These are phyloP conservation scores for Phytophthora podocarpi DNA, from an alignment of 352 stramenopile species.

Conservation along the genomic window DNA sequence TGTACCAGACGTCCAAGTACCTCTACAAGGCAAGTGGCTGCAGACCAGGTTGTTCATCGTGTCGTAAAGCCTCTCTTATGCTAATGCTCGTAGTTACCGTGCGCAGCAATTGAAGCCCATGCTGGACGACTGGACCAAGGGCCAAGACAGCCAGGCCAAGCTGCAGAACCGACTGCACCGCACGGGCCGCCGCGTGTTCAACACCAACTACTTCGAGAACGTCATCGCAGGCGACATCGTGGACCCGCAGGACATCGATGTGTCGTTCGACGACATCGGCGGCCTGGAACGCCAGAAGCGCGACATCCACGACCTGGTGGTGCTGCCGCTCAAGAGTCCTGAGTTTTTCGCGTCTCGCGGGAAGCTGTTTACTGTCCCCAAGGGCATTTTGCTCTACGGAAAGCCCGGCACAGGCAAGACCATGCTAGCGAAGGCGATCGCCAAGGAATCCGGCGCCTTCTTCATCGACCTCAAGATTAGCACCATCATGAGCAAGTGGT, in stretches of 20 bases:
- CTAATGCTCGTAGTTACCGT: not conserved
- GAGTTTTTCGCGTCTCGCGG: conserved; percentile 92
- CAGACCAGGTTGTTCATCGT: not conserved
- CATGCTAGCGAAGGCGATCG: conserved; percentile 95
- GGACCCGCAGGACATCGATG: conserved; percentile 92
- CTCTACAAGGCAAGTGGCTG: conserved; percentile 66
- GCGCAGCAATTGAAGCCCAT: conserved; percentile 76
- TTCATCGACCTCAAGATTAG: conserved; percentile 92
- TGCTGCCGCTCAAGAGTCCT: conserved; percentile 92
- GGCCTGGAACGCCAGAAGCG: conserved; percentile 96
- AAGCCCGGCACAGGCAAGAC: conserved; percentile 91
- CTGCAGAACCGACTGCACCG: conserved; percentile 74
- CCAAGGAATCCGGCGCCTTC: conserved; percentile 92
- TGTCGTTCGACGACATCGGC: conserved; percentile 95
- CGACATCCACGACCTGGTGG: conserved; percentile 96
- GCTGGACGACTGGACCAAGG: conserved; percentile 80
- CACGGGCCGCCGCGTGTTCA: conserved; percentile 69
- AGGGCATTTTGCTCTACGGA: conserved; percentile 86
- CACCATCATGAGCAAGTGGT: conserved; percentile 93
- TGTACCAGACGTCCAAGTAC: conserved; percentile 85
- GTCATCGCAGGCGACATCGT: conserved; percentile 95
- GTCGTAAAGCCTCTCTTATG: not conserved
- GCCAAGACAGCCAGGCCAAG: conserved; percentile 66
- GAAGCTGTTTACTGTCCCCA: conserved; percentile 88
- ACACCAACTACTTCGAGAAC: conserved; percentile 89